phyloP scores from a whole-genome alignment of 1,284 basidiomycete species.

The Leccinum fallax region DNA sequence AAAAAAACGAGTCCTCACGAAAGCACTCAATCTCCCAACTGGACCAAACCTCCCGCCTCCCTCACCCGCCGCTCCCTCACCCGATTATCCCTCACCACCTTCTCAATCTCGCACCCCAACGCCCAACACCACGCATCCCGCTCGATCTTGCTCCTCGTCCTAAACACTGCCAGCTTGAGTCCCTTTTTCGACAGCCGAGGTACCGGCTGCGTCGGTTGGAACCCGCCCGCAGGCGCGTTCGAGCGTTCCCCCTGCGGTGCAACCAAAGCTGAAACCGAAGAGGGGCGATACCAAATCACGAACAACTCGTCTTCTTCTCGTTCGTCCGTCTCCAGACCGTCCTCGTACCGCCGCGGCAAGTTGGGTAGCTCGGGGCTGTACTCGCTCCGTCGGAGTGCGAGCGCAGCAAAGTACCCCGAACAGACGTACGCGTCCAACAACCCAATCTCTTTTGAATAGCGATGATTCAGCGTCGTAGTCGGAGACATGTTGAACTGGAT shows the following conservation, averaged over 20 bases:
- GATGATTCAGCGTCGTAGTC: slow-evolving; percentile 51
- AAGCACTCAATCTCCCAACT: slow-evolving; percentile 19
- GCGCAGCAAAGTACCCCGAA: slow-evolving; percentile 76
- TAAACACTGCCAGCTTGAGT: slow-evolving; percentile 66
- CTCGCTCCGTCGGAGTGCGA: slow-evolving; percentile 61
- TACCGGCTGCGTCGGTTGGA: slow-evolving; percentile 32
- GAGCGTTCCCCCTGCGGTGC: slow-evolving; percentile 6
- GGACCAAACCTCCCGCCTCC: slow-evolving; percentile 54
- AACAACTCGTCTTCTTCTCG: slow-evolving; percentile 76
- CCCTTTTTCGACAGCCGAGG: slow-evolving; percentile 61
- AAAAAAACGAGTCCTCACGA: background rate
- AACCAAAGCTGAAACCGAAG: slow-evolving; percentile 17
- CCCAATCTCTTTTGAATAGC: slow-evolving; percentile 53
- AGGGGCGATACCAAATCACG: slow-evolving; percentile 64
- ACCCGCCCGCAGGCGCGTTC: slow-evolving; percentile 29
- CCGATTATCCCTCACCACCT: slow-evolving; percentile 56
- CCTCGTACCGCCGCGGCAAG: slow-evolving; percentile 70
- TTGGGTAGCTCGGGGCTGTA: slow-evolving; percentile 54
- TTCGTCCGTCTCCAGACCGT: slow-evolving; percentile 79
- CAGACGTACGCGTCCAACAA: slow-evolving; percentile 76
- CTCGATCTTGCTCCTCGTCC: slow-evolving; percentile 78
- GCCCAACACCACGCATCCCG: slow-evolving; percentile 90
- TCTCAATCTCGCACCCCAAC: slow-evolving; percentile 82
- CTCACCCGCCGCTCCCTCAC: slow-evolving; percentile 61
- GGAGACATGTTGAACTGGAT: slow-evolving; percentile 62